Conservation (phyloP, 331 rosid genomes). For the Acacia pycnantha region DNA sequence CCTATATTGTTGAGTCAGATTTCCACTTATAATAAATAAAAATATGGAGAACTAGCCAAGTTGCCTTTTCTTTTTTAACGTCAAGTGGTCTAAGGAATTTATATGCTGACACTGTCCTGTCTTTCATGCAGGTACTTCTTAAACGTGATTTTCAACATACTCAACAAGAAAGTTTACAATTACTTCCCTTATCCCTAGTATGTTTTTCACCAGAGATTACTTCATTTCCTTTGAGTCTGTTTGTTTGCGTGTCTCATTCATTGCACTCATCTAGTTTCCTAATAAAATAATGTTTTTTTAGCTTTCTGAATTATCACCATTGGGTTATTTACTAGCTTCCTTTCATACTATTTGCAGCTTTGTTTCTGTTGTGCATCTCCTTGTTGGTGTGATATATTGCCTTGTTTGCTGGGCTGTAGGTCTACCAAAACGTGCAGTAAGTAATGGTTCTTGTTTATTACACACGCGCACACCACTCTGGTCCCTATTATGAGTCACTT, state of each 20-base stretch:
- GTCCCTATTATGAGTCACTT: too few relatives aligned
- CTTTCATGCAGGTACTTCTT: slow-evolving; percentile 66
- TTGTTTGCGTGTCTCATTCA: neutral
- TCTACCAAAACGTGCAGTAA: slow-evolving; percentile 76
- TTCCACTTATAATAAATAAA: neutral
- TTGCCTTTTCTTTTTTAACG: neutral
- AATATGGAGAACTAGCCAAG: neutral
- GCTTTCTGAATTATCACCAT: neutral
- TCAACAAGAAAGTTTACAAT: slow-evolving; percentile 87
- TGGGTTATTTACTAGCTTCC: slow-evolving; percentile 2
- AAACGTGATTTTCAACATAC: slow-evolving; percentile 86
- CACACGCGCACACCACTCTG: neutral
- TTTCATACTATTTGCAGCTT: slow-evolving; percentile 50
- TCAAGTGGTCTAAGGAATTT: neutral
- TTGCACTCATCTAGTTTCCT: neutral
- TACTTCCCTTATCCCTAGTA: slow-evolving; percentile 92
- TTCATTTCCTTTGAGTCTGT: neutral
- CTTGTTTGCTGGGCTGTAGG: slow-evolving; percentile 71
- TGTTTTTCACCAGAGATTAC: slow-evolving; percentile 24
- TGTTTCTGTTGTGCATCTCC: slow-evolving; percentile 79
- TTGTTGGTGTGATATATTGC: slow-evolving; percentile 80
- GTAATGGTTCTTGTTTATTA: slow-evolving; percentile 23
- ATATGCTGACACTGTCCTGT: slow-evolving; percentile 20
- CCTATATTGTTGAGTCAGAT: neutral
- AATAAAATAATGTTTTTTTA: neutral